Evolutionary conservation across 352 stramenopile species (phyloP), one percentile per base, ranked within the genome.

Genomic region (Phytophthora vignae): DNA sequence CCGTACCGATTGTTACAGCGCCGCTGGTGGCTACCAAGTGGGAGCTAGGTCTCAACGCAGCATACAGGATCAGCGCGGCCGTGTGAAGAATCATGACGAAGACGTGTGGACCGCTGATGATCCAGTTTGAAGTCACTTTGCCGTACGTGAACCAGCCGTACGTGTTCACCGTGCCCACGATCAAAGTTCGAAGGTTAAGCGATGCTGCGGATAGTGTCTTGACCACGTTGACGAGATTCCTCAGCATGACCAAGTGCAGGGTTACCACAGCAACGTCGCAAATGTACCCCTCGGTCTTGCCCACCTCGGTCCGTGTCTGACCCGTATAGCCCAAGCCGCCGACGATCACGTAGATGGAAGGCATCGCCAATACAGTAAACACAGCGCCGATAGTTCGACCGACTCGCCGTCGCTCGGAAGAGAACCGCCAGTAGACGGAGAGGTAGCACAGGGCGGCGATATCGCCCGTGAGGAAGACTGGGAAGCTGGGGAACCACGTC

Each of bases 31-130:
- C 60, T 36, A 42, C 42, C 53, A 50, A 33, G 21, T 61, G 21
- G 15, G 44, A 59, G 15, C 21, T 65, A 2, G 66, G 22, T 2
- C 59, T 31, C 25, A 69, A 58, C 11, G 63, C 42, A n/a, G 50
- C 22, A 56, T 60, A 77, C 50, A 73, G 53, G 17, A 54, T 29
- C 14, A 76, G 27, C n/a, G 64, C 53, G 10, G 64, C 31, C 14
- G 57, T 40, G 59, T 79, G 54, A 21, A 83, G 57, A 11, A 64
- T 44, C 55, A 79, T 74, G 62, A 77, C 76, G 25, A 81, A 68
- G n/a, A 61, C 68, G 55, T 85, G 82, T 0, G 81, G 78, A 1
- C 61, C 74, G 29, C 81, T 79, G 40, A 88, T 82, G 69, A 85
- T 75, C 79, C 71, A 85, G 59, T 84, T 76, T 4, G 55, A 56